phyloP scores from a whole-genome alignment of 202 grass and related monocot genomes.

The Hordeum pubiflorum region DNA sequence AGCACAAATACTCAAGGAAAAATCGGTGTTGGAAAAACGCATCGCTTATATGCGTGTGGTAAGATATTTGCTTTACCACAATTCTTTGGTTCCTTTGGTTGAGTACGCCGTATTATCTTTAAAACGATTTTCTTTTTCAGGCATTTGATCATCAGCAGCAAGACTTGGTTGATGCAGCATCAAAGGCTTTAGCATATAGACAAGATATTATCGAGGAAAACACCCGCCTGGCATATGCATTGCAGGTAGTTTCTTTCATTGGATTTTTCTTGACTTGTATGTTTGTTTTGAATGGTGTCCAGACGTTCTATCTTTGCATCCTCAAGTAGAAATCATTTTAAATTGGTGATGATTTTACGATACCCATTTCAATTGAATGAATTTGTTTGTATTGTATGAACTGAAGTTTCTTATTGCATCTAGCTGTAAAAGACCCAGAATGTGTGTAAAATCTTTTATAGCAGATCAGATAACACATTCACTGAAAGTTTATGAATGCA shows the following conservation, averaged over 20 bases:
- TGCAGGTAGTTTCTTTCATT: conserved; percentile 63
- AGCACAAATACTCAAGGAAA: conserved; percentile 63
- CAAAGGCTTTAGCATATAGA: conserved; percentile 89
- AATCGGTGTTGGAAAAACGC: conserved; percentile 67
- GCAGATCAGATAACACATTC: neutral
- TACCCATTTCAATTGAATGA: neutral
- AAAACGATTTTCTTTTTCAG: conserved; percentile 35
- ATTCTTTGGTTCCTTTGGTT: neutral
- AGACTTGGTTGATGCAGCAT: conserved; percentile 82
- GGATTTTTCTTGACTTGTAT: neutral
- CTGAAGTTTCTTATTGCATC: conserved; percentile 12
- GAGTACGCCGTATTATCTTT: neutral
- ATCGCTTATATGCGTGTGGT: conserved; percentile 85
- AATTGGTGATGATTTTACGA: neutral
- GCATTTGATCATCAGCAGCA: conserved; percentile 90
- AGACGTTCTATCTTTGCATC: conserved; percentile 1
- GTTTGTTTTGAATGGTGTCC: neutral
- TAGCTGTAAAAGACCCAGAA: neutral
- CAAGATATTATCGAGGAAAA: conserved; percentile 97
- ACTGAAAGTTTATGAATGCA: neutral
- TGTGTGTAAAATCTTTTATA: neutral
- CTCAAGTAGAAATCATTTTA: neutral
- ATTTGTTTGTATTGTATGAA: neutral
- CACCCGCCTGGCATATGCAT: conserved; percentile 60
- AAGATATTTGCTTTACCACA: conserved; percentile 8